These are phyloP conservation scores for Mycena rebaudengoi DNA, from an alignment of 768 basidiomycete species.

Conservation along the genomic window DNA sequence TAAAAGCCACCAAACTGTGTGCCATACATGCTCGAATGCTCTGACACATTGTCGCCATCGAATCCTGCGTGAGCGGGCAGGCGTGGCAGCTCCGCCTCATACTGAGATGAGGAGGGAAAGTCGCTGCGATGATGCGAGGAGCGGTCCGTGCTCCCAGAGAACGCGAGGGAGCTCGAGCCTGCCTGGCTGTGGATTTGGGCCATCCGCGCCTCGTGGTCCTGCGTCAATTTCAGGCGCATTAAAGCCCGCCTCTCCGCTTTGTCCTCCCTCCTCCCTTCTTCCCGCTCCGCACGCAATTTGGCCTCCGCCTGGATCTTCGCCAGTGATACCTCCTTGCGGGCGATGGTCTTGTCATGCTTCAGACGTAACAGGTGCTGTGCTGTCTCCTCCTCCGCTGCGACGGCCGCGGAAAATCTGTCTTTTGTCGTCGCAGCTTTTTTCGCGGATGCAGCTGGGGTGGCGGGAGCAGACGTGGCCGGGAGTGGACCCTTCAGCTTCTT, in stretches of 20 bases:
- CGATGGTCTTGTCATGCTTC: constrained; percentile 6
- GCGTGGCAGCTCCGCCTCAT: no score
- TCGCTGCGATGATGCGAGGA: no score
- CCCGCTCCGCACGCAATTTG: no score
- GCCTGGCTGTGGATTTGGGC: no score
- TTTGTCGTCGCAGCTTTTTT: neutral
- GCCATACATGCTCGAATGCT: no score
- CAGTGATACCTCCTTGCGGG: neutral
- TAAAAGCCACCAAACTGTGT: no score
- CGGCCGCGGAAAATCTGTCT: neutral
- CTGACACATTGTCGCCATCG: no score
- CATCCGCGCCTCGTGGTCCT: neutral
- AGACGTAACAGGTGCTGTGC: constrained; percentile 16
- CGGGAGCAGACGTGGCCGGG: neutral
- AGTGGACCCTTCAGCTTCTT: neutral
- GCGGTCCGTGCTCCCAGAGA: neutral
- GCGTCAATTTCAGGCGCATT: neutral
- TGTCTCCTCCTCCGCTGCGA: constrained; percentile 21
- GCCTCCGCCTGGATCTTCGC: constrained; percentile 3
- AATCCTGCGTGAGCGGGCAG: no score
- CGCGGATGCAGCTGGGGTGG: neutral
- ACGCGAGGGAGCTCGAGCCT: no score
- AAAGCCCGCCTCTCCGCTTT: no score
- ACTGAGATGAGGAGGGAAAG: no score
- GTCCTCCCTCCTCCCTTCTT: no score